Evolutionary conservation across 2,329 filamentous ascomycete genomes (phyloP).

Genomic region (Davidsoniella eucalypti): DNA sequence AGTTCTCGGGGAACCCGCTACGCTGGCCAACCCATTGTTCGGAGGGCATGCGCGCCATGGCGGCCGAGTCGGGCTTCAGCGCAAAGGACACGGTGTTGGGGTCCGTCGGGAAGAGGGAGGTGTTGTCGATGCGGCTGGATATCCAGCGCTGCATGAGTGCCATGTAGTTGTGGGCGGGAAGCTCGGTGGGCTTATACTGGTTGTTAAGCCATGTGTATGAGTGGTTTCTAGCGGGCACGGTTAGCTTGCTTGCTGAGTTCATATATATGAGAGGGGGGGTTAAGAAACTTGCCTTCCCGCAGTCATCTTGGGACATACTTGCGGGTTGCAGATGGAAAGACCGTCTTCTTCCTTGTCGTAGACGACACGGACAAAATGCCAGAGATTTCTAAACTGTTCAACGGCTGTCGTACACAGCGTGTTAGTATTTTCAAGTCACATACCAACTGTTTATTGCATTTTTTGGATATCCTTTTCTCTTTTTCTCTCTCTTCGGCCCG

Average conservation of each 20-base stretch:
- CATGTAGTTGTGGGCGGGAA: conserved; percentile 69
- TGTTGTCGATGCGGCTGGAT: conserved; percentile 65
- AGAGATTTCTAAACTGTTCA: conserved; percentile 66
- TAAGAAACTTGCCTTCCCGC: conserved; percentile 52
- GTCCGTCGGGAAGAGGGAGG: conserved; percentile 62
- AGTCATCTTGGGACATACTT: conserved; percentile 68
- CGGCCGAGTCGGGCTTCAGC: conserved; percentile 31
- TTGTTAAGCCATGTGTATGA: conserved; percentile 77
- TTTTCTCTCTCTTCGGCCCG: not conserved
- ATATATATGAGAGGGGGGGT: no score
- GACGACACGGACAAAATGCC: conserved; percentile 65
- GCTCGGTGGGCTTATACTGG: conserved; percentile 58
- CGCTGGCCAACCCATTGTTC: conserved; percentile 62
- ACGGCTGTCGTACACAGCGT: conserved; percentile 39
- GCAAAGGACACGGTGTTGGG: conserved; percentile 40
- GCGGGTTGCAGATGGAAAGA: conserved; percentile 57
- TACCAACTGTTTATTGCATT: not conserved
- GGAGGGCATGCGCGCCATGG: conserved; percentile 26
- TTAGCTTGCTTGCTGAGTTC: not conserved
- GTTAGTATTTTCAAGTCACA: not conserved
- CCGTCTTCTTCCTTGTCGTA: conserved; percentile 58
- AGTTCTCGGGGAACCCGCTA: conserved; percentile 64
- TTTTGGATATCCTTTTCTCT: not conserved
- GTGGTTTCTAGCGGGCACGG: conserved; percentile 37
- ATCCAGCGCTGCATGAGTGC: conserved; percentile 78